Conservation (phyloP, 192 early-diverging fungal species). For the Helicostylum pulchrum region DNA sequence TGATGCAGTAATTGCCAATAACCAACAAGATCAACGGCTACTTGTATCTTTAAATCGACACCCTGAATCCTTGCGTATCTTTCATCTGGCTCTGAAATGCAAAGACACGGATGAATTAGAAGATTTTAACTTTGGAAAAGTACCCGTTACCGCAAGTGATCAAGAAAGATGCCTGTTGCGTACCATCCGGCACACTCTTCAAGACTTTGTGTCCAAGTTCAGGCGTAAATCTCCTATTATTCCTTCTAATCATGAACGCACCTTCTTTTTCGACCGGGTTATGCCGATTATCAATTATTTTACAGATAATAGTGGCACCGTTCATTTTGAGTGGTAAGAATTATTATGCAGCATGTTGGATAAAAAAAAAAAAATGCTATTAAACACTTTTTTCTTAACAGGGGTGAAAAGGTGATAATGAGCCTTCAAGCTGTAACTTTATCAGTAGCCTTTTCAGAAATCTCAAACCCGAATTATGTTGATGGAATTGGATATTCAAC, state of each 20-base stretch:
- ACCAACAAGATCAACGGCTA: neutral
- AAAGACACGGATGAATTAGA: slow-evolving; percentile 10
- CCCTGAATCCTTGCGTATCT: slow-evolving; percentile 3
- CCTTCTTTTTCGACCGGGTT: slow-evolving; percentile 10
- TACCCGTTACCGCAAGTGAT: neutral
- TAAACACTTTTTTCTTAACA: slow-evolving; percentile 6
- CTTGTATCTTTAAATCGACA: slow-evolving; percentile 4
- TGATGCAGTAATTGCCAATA: too few species aligned
- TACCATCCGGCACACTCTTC: slow-evolving; percentile 5
- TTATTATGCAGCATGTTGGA: slow-evolving; percentile 3
- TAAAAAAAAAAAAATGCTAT: slow-evolving; percentile 6
- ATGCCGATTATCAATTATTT: slow-evolving; percentile 8
- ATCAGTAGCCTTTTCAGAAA: slow-evolving; percentile 10
- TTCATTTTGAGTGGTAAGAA: slow-evolving; percentile 9
- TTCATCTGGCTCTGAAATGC: slow-evolving; percentile 6
- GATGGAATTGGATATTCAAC: slow-evolving; percentile 14
- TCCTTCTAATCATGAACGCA: slow-evolving; percentile 10
- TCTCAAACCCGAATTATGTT: slow-evolving; percentile 10
- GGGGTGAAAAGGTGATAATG: slow-evolving; percentile 6
- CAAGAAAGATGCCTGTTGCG: slow-evolving; percentile 8
- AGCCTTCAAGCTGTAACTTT: slow-evolving; percentile 6
- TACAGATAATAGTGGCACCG: slow-evolving; percentile 4
- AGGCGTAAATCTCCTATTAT: slow-evolving; percentile 4
- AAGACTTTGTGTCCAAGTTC: slow-evolving; percentile 6
- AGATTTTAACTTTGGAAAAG: slow-evolving; percentile 3